A percentile compares a stretch with the other conserved stretches of the same genome.
Evolutionary conservation across 148 eudicot species (phyloP).

Genomic region (Pharnaceum exiguum): DNA sequence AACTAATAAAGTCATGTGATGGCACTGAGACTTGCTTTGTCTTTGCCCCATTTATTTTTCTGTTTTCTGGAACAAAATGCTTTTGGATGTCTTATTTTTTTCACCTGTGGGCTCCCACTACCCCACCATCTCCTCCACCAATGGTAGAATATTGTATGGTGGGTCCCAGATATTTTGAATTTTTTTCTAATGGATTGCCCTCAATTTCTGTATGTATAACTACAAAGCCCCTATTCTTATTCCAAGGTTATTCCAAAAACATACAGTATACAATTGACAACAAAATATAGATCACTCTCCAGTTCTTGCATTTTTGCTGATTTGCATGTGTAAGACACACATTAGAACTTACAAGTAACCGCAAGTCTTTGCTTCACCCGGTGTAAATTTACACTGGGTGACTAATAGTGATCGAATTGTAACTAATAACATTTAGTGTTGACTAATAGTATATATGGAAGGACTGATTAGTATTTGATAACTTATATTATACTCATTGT

Average conservation of each 20-base stretch:
- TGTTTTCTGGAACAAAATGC: background rate
- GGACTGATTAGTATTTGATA: too few species aligned
- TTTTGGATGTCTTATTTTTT: constrained; percentile 8
- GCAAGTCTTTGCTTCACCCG: too few species aligned
- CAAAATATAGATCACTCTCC: background rate
- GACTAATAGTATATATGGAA: too few species aligned
- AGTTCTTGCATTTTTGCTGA: constrained; percentile 10
- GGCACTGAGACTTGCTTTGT: constrained; percentile 40
- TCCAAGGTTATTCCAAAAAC: background rate
- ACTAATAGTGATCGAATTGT: too few species aligned
- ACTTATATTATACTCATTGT: too few species aligned
- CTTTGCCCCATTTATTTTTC: constrained; percentile 28
- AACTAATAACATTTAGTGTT: too few species aligned
- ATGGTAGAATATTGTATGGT: constrained; percentile 23
- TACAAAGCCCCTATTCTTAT: constrained; percentile 15
- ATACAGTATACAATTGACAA: constrained; percentile 18
- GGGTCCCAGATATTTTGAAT: constrained; percentile 7
- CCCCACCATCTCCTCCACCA: constrained; percentile 24
- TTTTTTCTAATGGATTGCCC: constrained; percentile 20
- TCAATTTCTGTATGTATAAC: constrained; percentile 8
- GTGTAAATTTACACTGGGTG: too few species aligned
- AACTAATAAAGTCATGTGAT: constrained; percentile 66
- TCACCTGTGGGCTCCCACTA: constrained; percentile 21
- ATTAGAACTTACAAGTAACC: too few species aligned
- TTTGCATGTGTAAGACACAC: too few species aligned